Evolutionary conservation across 192 early-diverging fungal species (phyloP), one percentile per base, ranked within the genome.

Genomic region (Umbelopsis isabellina): DNA sequence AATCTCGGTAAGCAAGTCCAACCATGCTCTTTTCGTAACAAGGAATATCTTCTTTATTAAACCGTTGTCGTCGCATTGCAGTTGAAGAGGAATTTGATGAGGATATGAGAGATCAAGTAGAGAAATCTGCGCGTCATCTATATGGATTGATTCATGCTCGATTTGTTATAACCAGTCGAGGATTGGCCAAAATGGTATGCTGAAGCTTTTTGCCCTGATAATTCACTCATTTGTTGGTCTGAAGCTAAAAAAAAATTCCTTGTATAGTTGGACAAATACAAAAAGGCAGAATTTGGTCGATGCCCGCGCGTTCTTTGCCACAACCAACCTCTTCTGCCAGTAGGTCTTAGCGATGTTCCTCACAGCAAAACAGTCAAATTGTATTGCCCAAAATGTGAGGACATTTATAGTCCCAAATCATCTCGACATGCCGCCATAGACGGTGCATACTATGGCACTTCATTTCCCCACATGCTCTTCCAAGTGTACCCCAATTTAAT

Each of bases 111-210:
- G 88, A 89, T 51, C 87, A 91, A 68, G 92, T 99, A 10, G 95
- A 97, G 71, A 90, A 86, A 61, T 91, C 93, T 1, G 95, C 97
- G 2, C 88, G 90, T 67, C 94, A 97, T 75, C 80, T 99, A 48
- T 99, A 98, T 75, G 98, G 98, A 46, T 85, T 99, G n/a, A 97
- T 99, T 70, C 98, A 99, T 71, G 95, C 95, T 37, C 92, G 98
- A 30, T 99, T 92, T 79, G 88, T 99, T 72, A 89, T 98, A 45
- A 99, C 98, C 0, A 85, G 85, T 13, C 88, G 94, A 58, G 98
- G 98, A 11, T 84, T 98, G 69, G 84, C 85, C 44, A 97, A 97
- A 83, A 98, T 99, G 96, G 90, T 87, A 83, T 50, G 33, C 12
- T 41, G 30, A 20, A 22, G 11, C 21, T 25, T 35, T 15, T 35